Conservation (phyloP, 768 basidiomycete genomes). For the Sutorius australiensis region DNA sequence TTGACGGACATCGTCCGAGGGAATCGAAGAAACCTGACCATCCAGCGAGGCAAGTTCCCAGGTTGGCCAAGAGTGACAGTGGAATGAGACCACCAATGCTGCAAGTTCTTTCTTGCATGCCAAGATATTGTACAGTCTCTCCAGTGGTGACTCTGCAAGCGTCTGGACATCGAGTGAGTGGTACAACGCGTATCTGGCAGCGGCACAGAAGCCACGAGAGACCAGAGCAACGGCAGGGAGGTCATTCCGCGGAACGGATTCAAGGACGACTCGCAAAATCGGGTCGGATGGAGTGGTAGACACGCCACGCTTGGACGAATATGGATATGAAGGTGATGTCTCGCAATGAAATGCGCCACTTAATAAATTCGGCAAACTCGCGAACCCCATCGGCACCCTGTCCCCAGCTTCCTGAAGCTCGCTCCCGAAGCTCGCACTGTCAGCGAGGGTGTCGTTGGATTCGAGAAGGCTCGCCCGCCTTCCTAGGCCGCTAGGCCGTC, state of each 20-base stretch:
- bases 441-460: conserved; percentile 11
- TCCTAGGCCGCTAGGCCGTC: conserved; percentile 31
- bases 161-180: conserved; percentile 17
- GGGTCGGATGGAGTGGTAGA: conserved; percentile 14
- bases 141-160: conserved; percentile 8
- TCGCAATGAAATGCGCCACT: conserved; percentile 9
- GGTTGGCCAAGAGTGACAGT: conserved; percentile 23
- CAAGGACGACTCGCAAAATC: conserved; percentile 21
- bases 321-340: neutral
- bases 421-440: conserved; percentile 5
- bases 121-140: conserved; percentile 19
- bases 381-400: conserved; percentile 1
- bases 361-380: conserved; percentile 21
- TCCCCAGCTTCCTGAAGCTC: neutral
- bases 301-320: neutral
- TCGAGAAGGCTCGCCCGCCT: conserved; percentile 28
- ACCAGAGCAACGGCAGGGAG: conserved; percentile 22
- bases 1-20: conserved; percentile 17
- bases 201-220: conserved; percentile 20
- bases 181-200: conserved; percentile 24
- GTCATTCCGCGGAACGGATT: conserved; percentile 17
- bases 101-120: conserved; percentile 22
- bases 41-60: conserved; percentile 6
- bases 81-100: conserved; percentile 20
- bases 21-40: conserved; percentile 2